These are phyloP conservation scores for Cercospora zeae-maydis DNA, from an alignment of 2,329 filamentous ascomycete species.

Conservation along the genomic window DNA sequence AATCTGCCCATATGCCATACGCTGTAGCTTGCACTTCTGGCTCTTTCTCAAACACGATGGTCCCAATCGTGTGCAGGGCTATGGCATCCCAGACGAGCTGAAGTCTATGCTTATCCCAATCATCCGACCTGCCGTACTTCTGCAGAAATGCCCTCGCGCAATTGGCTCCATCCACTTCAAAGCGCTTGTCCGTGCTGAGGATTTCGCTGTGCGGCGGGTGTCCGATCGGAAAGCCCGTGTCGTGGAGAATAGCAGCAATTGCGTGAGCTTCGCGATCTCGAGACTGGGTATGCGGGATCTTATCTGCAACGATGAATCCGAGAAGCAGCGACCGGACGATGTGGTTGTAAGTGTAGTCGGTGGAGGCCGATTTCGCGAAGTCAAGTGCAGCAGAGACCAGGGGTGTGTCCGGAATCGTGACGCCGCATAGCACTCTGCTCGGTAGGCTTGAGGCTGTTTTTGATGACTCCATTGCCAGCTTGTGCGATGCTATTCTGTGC, in stretches of 20 bases:
- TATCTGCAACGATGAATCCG: conserved; percentile 37
- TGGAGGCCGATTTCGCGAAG: conserved; percentile 33
- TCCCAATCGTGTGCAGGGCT: conserved; percentile 43
- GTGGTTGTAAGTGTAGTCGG: conserved; percentile 40
- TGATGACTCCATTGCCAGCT: not conserved
- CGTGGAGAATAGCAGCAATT: conserved; percentile 34
- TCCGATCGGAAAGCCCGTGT: conserved; percentile 41
- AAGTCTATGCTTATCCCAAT: conserved; percentile 42
- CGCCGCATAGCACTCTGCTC: conserved; percentile 26
- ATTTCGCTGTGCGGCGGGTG: conserved; percentile 42
- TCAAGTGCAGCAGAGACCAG: conserved; percentile 38
- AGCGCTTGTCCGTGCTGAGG: conserved; percentile 46
- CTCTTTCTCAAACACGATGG: conserved; percentile 45
- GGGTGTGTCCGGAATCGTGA: conserved; percentile 38
- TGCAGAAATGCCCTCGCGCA: conserved; percentile 43
- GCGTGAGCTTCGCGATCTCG: conserved; percentile 25
- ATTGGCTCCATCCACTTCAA: conserved; percentile 52
- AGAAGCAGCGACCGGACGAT: conserved; percentile 40
- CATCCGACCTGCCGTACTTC: conserved; percentile 20
- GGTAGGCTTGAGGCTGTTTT: not conserved
- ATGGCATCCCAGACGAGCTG: conserved; percentile 52
- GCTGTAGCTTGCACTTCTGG: conserved; percentile 39
- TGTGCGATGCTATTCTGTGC: not conserved
- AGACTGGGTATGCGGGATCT: conserved; percentile 30
- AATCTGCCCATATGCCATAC: conserved; percentile 25